Evolutionary conservation across 495 filamentous ascomycete species (phyloP).

Genomic region (Aspergillus funiculosus): DNA sequence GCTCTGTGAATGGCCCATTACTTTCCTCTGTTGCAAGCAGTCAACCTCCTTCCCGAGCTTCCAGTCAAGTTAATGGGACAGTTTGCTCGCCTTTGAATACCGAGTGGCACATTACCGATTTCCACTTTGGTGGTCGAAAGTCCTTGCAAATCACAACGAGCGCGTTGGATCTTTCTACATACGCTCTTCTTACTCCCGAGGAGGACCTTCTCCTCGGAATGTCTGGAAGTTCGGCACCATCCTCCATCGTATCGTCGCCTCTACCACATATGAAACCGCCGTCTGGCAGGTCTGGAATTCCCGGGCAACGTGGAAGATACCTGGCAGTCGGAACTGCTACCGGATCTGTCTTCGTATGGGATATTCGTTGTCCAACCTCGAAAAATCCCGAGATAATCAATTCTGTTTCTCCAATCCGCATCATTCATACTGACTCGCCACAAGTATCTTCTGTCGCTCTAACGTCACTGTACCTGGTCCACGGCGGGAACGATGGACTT

Average conservation of each 20-base stretch:
- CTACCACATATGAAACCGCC: conserved; percentile 44
- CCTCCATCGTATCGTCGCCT: conserved; percentile 56
- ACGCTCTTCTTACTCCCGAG: conserved; percentile 59
- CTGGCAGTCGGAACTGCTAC: conserved; percentile 73
- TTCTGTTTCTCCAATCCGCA: conserved; percentile 58
- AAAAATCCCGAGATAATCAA: conserved; percentile 46
- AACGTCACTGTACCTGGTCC: conserved; percentile 80
- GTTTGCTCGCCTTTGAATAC: conserved; percentile 22
- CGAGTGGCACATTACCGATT: conserved; percentile 57
- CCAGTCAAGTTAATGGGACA: conserved; percentile 16
- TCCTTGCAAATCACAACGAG: conserved; percentile 59
- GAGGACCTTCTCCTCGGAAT: conserved; percentile 69
- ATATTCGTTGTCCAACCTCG: conserved; percentile 61
- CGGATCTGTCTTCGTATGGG: conserved; percentile 80
- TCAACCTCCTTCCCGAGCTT: conserved; percentile 29
- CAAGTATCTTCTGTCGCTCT: conserved; percentile 80
- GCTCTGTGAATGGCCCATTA: conserved; percentile 17
- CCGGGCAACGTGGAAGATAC: conserved; percentile 77
- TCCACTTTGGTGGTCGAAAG: conserved; percentile 49
- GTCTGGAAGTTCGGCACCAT: conserved; percentile 48
- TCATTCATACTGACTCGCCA: conserved; percentile 89
- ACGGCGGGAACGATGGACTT: conserved; percentile 90
- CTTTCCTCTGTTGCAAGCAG: conserved; percentile 12
- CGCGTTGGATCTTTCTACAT: conserved; percentile 70
- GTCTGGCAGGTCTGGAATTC: conserved; percentile 49